Evolutionary conservation across 1,284 basidiomycete genomes (phyloP).

Genomic region (Somion occarium): DNA sequence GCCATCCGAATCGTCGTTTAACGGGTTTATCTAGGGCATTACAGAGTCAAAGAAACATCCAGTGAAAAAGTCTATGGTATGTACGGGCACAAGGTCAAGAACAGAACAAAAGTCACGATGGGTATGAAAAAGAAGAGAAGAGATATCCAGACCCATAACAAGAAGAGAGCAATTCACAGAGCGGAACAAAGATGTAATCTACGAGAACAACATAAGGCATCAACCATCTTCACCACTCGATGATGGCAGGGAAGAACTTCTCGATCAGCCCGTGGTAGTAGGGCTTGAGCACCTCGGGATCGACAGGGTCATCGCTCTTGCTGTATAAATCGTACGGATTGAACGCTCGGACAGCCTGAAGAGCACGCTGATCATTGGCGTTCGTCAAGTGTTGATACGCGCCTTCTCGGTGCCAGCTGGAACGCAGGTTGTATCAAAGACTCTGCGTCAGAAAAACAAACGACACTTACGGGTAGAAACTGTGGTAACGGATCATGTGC

Average conservation of each 20-base stretch:
- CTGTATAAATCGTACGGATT: conserved; percentile 92
- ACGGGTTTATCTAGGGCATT: no score
- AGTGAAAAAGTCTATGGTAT: no score
- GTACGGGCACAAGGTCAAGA: no score
- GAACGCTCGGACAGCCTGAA: conserved; percentile 72
- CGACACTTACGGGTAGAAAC: conserved; percentile 75
- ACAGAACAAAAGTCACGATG: no score
- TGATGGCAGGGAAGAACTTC: conserved; percentile 78
- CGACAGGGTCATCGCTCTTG: conserved; percentile 74
- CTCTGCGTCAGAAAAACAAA: not conserved
- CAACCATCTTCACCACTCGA: conserved; percentile 81
- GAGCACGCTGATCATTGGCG: conserved; percentile 55
- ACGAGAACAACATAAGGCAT: no score
- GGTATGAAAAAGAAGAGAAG: no score
- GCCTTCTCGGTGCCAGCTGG: conserved; percentile 79
- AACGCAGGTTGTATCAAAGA: conserved; percentile 6
- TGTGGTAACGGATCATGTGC: conserved; percentile 92
- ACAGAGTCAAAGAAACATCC: no score
- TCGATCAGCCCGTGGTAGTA: conserved; percentile 82
- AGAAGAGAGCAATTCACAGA: no score
- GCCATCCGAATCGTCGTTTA: no score
- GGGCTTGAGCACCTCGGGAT: conserved; percentile 61
- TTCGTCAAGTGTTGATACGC: conserved; percentile 79
- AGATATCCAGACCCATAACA: no score
- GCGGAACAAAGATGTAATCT: no score